Conservation (phyloP, 305 asterid species). For the Fraxinus floribunda region DNA sequence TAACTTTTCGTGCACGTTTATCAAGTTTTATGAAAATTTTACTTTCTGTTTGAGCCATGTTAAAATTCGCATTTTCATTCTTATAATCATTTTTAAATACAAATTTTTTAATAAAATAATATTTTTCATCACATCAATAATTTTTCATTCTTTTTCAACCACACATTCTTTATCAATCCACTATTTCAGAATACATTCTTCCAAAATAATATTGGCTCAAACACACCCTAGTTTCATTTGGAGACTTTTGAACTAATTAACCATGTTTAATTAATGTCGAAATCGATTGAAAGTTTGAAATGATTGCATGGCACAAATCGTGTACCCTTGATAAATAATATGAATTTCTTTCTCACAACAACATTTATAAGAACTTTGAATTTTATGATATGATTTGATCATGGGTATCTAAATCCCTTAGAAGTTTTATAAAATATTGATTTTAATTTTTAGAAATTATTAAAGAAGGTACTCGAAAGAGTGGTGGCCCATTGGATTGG, state of each 20-base stretch:
- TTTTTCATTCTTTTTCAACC: too few species aligned
- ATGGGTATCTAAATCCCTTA: neutral
- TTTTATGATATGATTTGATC: neutral
- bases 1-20: neutral
- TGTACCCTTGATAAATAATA: neutral
- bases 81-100: too few species aligned
- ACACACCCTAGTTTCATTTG: neutral
- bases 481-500: neutral
- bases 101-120: too few species aligned
- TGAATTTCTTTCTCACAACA: neutral
- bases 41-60: neutral
- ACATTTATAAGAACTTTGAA: neutral
- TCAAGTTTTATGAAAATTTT: neutral
- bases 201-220: too few species aligned
- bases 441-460: neutral
- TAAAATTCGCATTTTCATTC: too few species aligned
- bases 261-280: neutral
- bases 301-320: neutral
- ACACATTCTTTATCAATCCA: too few species aligned
- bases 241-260: neutral
- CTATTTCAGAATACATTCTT: too few species aligned
- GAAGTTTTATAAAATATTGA: neutral
- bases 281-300: neutral
- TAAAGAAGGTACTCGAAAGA: neutral
- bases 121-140: too few species aligned